phyloP scores from a whole-genome alignment of 73 alveolate species.

The Paramecium bursaria region DNA sequence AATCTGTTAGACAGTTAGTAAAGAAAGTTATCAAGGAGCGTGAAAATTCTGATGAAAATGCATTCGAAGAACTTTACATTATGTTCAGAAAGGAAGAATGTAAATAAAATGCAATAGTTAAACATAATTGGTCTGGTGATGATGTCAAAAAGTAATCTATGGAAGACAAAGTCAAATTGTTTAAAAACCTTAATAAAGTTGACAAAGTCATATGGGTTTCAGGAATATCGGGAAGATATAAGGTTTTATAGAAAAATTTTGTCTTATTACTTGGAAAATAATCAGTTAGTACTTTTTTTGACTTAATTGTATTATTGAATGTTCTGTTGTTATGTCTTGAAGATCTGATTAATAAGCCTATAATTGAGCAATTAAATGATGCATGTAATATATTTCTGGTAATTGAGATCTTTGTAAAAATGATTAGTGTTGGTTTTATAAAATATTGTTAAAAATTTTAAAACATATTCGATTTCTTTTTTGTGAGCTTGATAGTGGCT shows the following conservation, averaged over 20 bases:
- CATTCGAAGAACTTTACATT: slow-evolving; percentile 2
- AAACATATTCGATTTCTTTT: slow-evolving; percentile 17
- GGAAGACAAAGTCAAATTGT: not conserved
- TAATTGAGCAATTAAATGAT: not conserved
- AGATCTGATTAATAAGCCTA: not conserved
- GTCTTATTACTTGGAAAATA: not conserved
- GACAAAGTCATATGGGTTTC: not conserved
- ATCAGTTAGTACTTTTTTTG: not conserved
- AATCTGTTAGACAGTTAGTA: not conserved
- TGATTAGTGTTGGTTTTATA: not conserved
- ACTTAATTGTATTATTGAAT: not conserved
- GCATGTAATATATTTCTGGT: not conserved
- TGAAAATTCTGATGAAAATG: not conserved
- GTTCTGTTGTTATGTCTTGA: slow-evolving; percentile 1
- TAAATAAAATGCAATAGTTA: not conserved
- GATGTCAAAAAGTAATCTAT: not conserved
- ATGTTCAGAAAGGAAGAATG: slow-evolving; percentile 39
- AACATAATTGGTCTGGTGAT: slow-evolving; percentile 43
- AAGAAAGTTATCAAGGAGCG: not conserved
- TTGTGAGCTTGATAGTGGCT: not conserved
- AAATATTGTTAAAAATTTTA: not conserved
- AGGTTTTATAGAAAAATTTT: not conserved
- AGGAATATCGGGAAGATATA: not conserved
- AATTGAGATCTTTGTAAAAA: not conserved
- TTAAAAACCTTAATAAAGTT: not conserved